Base-by-base conservation (phyloP, 1,284 basidiomycete species). In the Cystobasidium pallidum region DNA sequence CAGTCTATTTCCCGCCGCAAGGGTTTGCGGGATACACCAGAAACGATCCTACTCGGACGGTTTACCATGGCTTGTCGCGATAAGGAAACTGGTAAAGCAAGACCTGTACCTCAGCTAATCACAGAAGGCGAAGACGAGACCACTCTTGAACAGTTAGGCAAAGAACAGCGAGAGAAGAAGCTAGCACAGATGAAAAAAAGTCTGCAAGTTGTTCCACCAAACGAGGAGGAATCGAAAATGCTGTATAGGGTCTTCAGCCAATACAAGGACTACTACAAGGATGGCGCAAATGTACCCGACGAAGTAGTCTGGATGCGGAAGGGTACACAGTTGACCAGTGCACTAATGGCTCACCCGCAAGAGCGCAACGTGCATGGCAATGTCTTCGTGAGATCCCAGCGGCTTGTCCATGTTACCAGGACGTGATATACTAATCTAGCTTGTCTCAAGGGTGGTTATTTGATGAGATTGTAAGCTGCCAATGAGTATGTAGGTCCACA, bases 1-100 rank as follows among this genome's bases (percentile, higher is more conserved):
- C 78, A 80, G 57, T 78, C 80, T 30, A 74, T 82, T 36, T 77
- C 77, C 7, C 65, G 70, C 61, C 1, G 52, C 54, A 19, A 54
- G 58, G 13, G 68, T 49, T 54, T 75, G 67, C 47, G 75, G 75
- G 73, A 66, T 55, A 43, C 70, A 11, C 66, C 72, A 34, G 55
- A 57, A 34, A 80, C 80, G 43, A 79, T 79, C 67, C 72, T 82
- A n/a, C 77, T 80, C 13, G 81, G 81, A 1, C 71, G 80, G 19
- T 82, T 82, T 75, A 81, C 81, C 28, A 68, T 79, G 73, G 73
- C 73, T 21, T 74, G 73, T 36, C 68, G 73, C 21, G 62, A 71
- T 43, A 52, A 51, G 28, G 58, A 63, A 24, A 74, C 73, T 3
- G 73, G 67, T 17, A 71, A 71, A 72, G 66, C 73, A 24, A 55